Conservation (phyloP, 2,329 filamentous ascomycete species). For the Paraconiothyrium brasiliense region DNA sequence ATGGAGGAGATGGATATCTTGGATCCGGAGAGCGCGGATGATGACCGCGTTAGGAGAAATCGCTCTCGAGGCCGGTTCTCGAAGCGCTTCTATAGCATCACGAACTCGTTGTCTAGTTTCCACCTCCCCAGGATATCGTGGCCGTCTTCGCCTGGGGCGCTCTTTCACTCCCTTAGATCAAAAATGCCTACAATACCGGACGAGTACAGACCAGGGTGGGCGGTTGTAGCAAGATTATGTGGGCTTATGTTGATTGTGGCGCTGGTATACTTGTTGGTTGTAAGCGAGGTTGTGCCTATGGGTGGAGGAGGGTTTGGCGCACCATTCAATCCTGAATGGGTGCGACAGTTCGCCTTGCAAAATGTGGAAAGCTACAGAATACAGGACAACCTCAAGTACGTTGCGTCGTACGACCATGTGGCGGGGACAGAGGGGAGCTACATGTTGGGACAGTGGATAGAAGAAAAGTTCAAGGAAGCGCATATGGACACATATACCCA, state of each 20-base stretch:
- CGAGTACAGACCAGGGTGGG: slow-evolving; percentile 63
- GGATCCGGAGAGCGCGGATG: slow-evolving; percentile 47
- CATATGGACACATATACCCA: slow-evolving; percentile 78
- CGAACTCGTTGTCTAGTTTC: slow-evolving; percentile 66
- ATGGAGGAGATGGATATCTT: slow-evolving; percentile 74
- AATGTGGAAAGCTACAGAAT: slow-evolving; percentile 72
- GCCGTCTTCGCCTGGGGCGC: slow-evolving; percentile 35
- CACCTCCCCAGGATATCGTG: slow-evolving; percentile 57
- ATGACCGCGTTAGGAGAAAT: slow-evolving; percentile 39
- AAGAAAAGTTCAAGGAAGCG: slow-evolving; percentile 76
- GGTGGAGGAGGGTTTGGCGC: slow-evolving; percentile 66
- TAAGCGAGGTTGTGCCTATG: slow-evolving; percentile 81
- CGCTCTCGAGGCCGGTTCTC: slow-evolving; percentile 56
- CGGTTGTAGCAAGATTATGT: slow-evolving; percentile 77
- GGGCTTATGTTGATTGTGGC: slow-evolving; percentile 79
- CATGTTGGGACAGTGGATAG: slow-evolving; percentile 83
- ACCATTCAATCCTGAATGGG: slow-evolving; percentile 83
- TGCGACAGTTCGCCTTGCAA: slow-evolving; percentile 77
- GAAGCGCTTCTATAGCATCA: slow-evolving; percentile 65
- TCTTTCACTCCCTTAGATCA: slow-evolving; percentile 34
- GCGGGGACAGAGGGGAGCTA: slow-evolving; percentile 95
- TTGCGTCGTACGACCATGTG: slow-evolving; percentile 86
- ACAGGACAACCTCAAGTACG: slow-evolving; percentile 76
- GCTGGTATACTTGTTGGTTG: slow-evolving; percentile 84
- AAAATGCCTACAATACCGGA: slow-evolving; percentile 57